phyloP scores from a whole-genome alignment of 2,329 filamentous ascomycete genomes.

The Paradendryphiella salina region DNA sequence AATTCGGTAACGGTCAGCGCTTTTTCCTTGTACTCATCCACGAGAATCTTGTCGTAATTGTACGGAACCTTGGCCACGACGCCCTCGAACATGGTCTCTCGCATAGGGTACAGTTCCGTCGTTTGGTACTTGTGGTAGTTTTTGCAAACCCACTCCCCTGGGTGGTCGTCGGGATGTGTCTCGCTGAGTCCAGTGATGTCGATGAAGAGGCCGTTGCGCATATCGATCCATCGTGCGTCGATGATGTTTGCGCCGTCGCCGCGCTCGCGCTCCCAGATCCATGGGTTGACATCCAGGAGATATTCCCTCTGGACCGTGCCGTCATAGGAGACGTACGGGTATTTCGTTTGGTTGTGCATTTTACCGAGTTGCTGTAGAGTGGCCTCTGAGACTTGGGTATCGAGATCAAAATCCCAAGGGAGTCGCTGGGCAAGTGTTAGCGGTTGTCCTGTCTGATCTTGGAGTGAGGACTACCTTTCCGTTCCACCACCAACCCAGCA shows the following conservation, averaged over 20 bases:
- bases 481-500: constrained; percentile 92
- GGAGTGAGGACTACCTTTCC: constrained; percentile 51
- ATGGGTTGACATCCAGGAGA: constrained; percentile 76
- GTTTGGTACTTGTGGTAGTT: constrained; percentile 74
- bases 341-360: constrained; percentile 69
- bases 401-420: constrained; percentile 84
- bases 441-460: background rate
- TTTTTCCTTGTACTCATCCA: constrained; percentile 67
- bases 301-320: constrained; percentile 57
- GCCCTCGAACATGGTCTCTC: constrained; percentile 74
- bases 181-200: constrained; percentile 79
- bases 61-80: constrained; percentile 71
- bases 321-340: constrained; percentile 47
- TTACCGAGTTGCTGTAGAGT: constrained; percentile 69
- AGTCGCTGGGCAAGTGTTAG: constrained; percentile 59
- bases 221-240: constrained; percentile 82
- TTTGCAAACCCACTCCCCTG: constrained; percentile 77
- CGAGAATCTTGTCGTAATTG: constrained; percentile 66
- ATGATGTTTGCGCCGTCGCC: constrained; percentile 77
- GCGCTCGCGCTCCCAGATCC: constrained; percentile 62
- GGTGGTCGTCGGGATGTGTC: constrained; percentile 60
- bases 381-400: constrained; percentile 72
- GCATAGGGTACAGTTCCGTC: constrained; percentile 75
- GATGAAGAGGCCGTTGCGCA: constrained; percentile 74
- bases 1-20: constrained; percentile 64